Conservation (phyloP, 164 flowering plant species). For the Magnolia kwangsiensis region DNA sequence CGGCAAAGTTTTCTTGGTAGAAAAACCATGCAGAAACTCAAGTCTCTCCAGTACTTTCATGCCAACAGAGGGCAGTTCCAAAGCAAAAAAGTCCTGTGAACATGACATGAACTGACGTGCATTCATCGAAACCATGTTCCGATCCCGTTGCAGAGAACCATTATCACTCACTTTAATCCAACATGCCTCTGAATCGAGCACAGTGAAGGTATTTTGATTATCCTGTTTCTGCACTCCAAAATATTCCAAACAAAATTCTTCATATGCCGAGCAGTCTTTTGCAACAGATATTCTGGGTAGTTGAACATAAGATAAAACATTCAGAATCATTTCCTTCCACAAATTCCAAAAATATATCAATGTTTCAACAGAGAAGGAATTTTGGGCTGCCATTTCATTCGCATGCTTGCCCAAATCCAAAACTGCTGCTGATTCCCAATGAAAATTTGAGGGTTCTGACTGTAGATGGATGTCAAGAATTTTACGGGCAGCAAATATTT, state of each 20-base stretch:
- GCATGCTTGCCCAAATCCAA: conserved; percentile 19
- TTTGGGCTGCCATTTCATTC: conserved; percentile 14
- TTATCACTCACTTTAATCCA: conserved; percentile 41
- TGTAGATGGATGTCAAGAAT: conserved; percentile 47
- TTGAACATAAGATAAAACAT: conserved; percentile 30
- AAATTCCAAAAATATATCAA: conserved; percentile 49
- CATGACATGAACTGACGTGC: conserved; percentile 30
- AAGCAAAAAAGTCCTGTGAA: conserved; percentile 30
- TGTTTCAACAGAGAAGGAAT: conserved; percentile 36
- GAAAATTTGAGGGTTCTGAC: conserved; percentile 26
- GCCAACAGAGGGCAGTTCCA: conserved; percentile 36
- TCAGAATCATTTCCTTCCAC: conserved; percentile 35
- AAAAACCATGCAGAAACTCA: conserved; percentile 22
- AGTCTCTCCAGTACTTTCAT: conserved; percentile 37
- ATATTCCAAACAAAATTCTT: conserved; percentile 46
- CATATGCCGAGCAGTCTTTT: conserved; percentile 17
- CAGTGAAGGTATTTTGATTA: conserved; percentile 16
- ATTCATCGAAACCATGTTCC: conserved; percentile 26
- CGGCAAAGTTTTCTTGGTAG: conserved; percentile 16
- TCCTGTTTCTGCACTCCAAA: conserved; percentile 44
- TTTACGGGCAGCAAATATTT: conserved; percentile 39
- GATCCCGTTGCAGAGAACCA: conserved; percentile 14
- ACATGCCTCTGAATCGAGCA: conserved; percentile 35
- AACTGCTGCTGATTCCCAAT: conserved; percentile 31
- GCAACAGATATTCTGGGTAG: conserved; percentile 14